These are phyloP conservation scores for Aspergillus oerlinghausenensis DNA, from an alignment of 2,329 filamentous ascomycete genomes.

Conservation along the genomic window DNA sequence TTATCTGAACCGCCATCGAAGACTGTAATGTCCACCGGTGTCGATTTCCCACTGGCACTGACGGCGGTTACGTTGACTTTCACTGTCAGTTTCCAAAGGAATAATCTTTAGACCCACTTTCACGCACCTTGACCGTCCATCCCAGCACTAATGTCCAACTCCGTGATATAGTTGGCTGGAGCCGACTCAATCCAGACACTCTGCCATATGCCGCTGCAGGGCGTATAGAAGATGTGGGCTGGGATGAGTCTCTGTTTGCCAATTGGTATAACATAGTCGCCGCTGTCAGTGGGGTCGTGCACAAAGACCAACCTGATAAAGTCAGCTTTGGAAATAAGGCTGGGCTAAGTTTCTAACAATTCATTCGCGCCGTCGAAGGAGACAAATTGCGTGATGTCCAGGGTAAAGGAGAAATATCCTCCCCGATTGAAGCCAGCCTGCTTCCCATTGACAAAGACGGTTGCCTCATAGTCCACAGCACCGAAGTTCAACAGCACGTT, in stretches of 20 bases:
- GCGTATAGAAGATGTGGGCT: constrained; percentile 61
- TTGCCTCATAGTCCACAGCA: constrained; percentile 50
- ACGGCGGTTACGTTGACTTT: constrained; percentile 55
- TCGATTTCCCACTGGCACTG: constrained; percentile 37
- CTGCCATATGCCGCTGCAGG: constrained; percentile 72
- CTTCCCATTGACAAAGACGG: constrained; percentile 55
- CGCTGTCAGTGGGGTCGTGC: constrained; percentile 61
- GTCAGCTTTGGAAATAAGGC: not conserved
- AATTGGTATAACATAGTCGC: constrained; percentile 55
- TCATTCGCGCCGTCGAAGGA: constrained; percentile 47
- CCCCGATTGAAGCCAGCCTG: constrained; percentile 52
- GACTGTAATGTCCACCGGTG: constrained; percentile 36
- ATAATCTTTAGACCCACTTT: not conserved
- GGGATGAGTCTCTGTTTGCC: constrained; percentile 60
- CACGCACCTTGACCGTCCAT: constrained; percentile 50
- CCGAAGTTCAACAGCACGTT: constrained; percentile 46
- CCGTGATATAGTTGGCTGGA: constrained; percentile 53
- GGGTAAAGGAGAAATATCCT: constrained; percentile 58
- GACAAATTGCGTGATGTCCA: constrained; percentile 53
- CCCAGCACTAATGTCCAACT: constrained; percentile 56
- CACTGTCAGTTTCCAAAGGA: not conserved
- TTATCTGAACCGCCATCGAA: constrained; percentile 30
- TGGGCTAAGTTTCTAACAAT: constrained; percentile 39
- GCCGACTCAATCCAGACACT: constrained; percentile 66
- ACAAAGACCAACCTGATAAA: constrained; percentile 56